phyloP scores from a whole-genome alignment of 116 monocot genomes.

The Cymodocea nodosa region DNA sequence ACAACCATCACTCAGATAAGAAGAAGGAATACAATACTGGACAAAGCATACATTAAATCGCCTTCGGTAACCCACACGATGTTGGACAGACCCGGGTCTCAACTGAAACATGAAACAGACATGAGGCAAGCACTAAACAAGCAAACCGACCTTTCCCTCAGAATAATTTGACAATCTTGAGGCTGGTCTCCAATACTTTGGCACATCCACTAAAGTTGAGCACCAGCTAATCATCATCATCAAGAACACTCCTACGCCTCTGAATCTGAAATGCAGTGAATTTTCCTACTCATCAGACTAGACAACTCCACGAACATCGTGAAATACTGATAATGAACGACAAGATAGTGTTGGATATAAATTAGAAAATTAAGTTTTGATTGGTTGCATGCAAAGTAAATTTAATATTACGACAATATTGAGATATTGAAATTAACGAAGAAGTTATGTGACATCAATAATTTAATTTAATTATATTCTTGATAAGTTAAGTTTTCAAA shows the following conservation, averaged over 20 bases:
- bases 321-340: too few relatives aligned
- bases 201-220: too few relatives aligned
- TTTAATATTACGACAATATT: too few relatives aligned
- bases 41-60: background rate
- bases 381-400: too few relatives aligned
- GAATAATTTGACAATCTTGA: background rate
- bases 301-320: background rate
- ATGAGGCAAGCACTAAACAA: background rate
- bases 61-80: background rate
- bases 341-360: too few relatives aligned
- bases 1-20: background rate
- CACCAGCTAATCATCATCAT: conserved; percentile 45
- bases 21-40: background rate
- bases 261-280: conserved; percentile 38
- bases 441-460: too few relatives aligned
- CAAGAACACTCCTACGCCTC: conserved; percentile 64
- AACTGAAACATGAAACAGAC: background rate
- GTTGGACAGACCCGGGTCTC: background rate
- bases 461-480: too few relatives aligned
- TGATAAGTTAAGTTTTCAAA: too few relatives aligned
- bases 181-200: too few relatives aligned
- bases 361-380: too few relatives aligned
- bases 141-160: background rate
- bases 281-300: background rate
- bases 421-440: too few relatives aligned